Conservation (phyloP, 2,329 filamentous ascomycete genomes). For the Teratosphaeria epicoccoides region DNA sequence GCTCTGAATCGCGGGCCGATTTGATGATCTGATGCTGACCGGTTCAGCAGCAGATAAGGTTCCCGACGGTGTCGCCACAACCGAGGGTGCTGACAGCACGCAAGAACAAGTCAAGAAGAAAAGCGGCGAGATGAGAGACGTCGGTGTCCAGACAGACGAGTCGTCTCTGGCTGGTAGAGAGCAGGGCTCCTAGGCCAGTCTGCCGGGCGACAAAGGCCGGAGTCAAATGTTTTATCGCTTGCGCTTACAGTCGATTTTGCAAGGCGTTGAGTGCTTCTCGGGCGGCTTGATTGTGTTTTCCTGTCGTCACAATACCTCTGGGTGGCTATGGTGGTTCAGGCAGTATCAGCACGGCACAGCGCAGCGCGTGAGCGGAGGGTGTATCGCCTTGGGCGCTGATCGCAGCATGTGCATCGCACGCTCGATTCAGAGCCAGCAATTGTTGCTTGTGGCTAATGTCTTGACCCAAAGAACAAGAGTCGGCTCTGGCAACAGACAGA, state of each 20-base stretch:
- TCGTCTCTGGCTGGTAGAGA: slow-evolving; percentile 8
- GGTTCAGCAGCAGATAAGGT: slow-evolving; percentile 19
- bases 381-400: slow-evolving; percentile 1
- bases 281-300: slow-evolving; percentile 6
- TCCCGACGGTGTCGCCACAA: slow-evolving; percentile 11
- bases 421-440: slow-evolving; percentile 1
- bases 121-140: slow-evolving; percentile 18
- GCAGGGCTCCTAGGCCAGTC: slow-evolving; percentile 13
- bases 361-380: neutral
- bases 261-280: slow-evolving; percentile 6
- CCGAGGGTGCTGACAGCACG: slow-evolving; percentile 12
- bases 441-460: slow-evolving; percentile 1
- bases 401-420: neutral
- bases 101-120: slow-evolving; percentile 13
- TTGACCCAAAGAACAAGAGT: neutral
- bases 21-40: slow-evolving; percentile 17
- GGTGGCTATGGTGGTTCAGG: slow-evolving; percentile 4
- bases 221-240: neutral
- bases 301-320: slow-evolving; percentile 9
- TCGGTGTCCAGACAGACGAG: slow-evolving; percentile 23
- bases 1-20: slow-evolving; percentile 17
- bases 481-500: slow-evolving; percentile 1
- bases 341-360: slow-evolving; percentile 1
- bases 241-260: neutral
- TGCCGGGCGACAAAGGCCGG: neutral